phyloP scores from a whole-genome alignment of 2,329 filamentous ascomycete species.

The Pseudogymnoascus sp. region DNA sequence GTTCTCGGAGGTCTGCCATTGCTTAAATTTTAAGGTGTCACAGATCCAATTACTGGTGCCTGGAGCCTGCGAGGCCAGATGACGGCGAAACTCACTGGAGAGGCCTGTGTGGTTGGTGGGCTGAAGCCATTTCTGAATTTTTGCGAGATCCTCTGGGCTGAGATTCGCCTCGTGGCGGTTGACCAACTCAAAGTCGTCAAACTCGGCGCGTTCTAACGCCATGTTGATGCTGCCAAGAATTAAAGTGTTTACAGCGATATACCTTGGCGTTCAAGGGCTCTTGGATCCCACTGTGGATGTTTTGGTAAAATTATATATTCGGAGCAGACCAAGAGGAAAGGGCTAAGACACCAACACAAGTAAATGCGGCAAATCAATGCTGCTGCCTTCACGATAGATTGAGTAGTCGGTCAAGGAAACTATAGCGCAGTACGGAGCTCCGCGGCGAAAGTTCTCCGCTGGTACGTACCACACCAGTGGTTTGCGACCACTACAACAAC shows the following conservation, averaged over 20 bases:
- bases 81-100: constrained; percentile 15
- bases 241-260: background rate
- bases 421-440: too few species aligned
- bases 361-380: background rate
- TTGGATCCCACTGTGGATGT: background rate
- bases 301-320: background rate
- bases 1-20: constrained; percentile 20
- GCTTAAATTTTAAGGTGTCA: constrained; percentile 14
- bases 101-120: constrained; percentile 13
- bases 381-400: background rate
- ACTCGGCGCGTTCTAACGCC: constrained; percentile 1
- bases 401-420: background rate
- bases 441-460: background rate
- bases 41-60: constrained; percentile 14
- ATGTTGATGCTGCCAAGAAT: background rate
- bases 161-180: constrained; percentile 12
- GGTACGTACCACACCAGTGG: background rate
- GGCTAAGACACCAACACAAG: background rate
- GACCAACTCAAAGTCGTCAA: constrained; percentile 13
- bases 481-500: background rate
- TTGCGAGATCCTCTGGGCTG: constrained; percentile 10
- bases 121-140: constrained; percentile 14
- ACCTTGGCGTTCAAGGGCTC: background rate
- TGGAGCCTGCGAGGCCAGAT: constrained; percentile 12
- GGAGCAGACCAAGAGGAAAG: background rate